Conservation (phyloP, 208 protist genomes). For the Tetramitus jugosus region DNA sequence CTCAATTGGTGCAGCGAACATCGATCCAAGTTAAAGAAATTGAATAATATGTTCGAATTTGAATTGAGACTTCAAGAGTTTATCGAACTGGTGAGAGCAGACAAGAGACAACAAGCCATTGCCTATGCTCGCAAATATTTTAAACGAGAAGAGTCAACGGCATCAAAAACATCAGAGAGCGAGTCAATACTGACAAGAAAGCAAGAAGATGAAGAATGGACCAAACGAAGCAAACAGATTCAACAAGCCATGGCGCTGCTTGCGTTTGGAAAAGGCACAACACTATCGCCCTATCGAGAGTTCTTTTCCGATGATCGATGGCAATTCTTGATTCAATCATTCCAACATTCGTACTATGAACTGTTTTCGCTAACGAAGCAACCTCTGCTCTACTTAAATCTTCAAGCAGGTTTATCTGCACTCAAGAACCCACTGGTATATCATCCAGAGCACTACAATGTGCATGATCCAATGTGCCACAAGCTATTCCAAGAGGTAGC, state of each 20-base stretch:
- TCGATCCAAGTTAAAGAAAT: slow-evolving; percentile 28
- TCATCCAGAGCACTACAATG: slow-evolving; percentile 31
- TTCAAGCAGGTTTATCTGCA: slow-evolving; percentile 42
- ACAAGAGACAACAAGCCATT: slow-evolving; percentile 33
- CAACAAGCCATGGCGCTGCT: slow-evolving; percentile 36
- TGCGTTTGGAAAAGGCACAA: slow-evolving; percentile 36
- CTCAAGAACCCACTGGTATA: slow-evolving; percentile 46
- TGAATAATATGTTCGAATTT: slow-evolving; percentile 39
- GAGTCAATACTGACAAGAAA: neutral
- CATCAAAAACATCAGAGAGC: neutral
- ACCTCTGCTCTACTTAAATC: slow-evolving; percentile 32
- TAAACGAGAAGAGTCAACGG: neutral
- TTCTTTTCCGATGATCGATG: slow-evolving; percentile 34
- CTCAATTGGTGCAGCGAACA: slow-evolving; percentile 48
- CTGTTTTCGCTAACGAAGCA: slow-evolving; percentile 29
- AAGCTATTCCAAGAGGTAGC: slow-evolving; percentile 26
- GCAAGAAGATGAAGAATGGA: slow-evolving; percentile 41
- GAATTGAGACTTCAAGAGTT: slow-evolving; percentile 50
- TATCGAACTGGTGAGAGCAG: slow-evolving; percentile 40
- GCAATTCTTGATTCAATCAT: slow-evolving; percentile 38
- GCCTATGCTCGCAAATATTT: slow-evolving; percentile 38
- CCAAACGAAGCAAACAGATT: neutral
- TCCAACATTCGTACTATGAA: slow-evolving; percentile 41
- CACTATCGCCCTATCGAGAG: slow-evolving; percentile 30
- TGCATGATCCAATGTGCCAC: slow-evolving; percentile 43